phyloP scores from a whole-genome alignment of 1,284 basidiomycete species.

The Apiotrichum akiyoshidainum region DNA sequence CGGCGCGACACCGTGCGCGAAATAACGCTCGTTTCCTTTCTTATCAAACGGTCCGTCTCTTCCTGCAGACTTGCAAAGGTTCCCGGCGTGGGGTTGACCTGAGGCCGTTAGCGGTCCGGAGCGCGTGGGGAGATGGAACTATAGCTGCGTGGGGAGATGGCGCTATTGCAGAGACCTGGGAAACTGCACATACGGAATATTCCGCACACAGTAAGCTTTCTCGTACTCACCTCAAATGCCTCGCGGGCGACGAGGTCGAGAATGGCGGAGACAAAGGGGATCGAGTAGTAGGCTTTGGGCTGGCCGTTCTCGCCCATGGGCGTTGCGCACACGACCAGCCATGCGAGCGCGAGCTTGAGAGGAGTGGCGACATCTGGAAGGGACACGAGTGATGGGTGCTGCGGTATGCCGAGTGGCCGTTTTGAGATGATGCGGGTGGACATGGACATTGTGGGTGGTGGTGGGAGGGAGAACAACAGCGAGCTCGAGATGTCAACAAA shows the following conservation, averaged over 20 bases:
- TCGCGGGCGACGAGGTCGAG: conserved; percentile 36
- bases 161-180: too few relatives aligned
- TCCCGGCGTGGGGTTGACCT: conserved; percentile 32
- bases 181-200: too few relatives aligned
- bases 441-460: neutral
- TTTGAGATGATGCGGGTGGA: neutral
- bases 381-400: neutral
- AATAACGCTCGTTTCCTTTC: conserved; percentile 21
- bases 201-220: neutral
- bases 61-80: conserved; percentile 24
- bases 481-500: neutral
- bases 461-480: neutral
- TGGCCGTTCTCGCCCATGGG: conserved; percentile 20
- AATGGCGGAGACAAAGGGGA: conserved; percentile 30
- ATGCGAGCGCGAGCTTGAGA: conserved; percentile 38
- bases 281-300: conserved; percentile 29
- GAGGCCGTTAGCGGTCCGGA: neutral
- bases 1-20: conserved; percentile 22
- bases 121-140: too few relatives aligned
- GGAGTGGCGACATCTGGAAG: conserved; percentile 12
- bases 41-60: conserved; percentile 32
- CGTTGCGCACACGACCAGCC: conserved; percentile 28
- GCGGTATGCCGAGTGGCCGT: neutral
- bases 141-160: too few relatives aligned
- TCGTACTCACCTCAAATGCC: conserved; percentile 34